These are phyloP conservation scores for Mallotus repandus DNA, from an alignment of 441 rosid species.

Conservation along the genomic window DNA sequence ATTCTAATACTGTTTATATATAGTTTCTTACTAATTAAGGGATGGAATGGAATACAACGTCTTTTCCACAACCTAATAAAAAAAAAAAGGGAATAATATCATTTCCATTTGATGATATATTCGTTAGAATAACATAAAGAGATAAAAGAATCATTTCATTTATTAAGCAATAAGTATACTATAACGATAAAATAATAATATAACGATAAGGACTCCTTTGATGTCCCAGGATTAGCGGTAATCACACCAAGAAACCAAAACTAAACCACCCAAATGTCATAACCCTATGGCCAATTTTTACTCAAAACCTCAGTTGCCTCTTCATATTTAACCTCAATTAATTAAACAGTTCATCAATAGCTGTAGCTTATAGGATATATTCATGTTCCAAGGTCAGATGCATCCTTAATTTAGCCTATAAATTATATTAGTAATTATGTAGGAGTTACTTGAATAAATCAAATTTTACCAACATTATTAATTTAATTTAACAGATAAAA, in stretches of 20 bases:
- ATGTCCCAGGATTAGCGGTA: neutral
- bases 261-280: no score
- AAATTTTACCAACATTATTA: no score
- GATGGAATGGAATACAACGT: neutral
- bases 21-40: neutral
- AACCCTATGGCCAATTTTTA: no score
- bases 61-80: neutral
- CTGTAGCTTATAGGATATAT: neutral
- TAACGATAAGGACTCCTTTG: neutral
- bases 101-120: neutral
- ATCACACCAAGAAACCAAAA: no score
- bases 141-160: neutral
- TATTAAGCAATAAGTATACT: neutral
- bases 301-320: no score
- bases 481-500: no score
- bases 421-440: no score
- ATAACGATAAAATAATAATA: neutral
- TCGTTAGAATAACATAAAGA: slow-evolving; percentile 5
- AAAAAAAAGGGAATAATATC: neutral
- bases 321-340: no score
- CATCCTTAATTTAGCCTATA: no score
- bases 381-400: neutral
- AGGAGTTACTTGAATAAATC: no score
- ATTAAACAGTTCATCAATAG: slow-evolving; percentile 12
- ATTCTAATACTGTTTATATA: neutral